Conservation (phyloP, 768 basidiomycete species). For the Tricholoma bakamatsutake region DNA sequence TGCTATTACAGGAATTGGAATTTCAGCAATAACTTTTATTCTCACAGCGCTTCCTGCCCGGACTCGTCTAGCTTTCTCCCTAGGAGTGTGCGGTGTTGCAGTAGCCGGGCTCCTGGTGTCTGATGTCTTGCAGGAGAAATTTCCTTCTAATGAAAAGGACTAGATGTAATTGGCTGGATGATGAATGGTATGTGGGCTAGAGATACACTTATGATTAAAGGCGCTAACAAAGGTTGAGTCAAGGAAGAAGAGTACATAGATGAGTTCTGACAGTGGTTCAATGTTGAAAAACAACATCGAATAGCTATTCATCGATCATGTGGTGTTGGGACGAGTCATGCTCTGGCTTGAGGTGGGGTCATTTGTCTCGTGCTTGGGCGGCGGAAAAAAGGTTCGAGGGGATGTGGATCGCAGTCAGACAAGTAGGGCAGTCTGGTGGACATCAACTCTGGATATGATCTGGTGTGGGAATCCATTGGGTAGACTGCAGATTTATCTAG, state of each 20-base stretch:
- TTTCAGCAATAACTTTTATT: constrained; percentile 7
- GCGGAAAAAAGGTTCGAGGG: constrained; percentile 28
- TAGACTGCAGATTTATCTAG: not conserved
- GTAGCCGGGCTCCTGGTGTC: constrained; percentile 42
- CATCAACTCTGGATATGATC: constrained; percentile 5
- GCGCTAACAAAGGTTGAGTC: not conserved
- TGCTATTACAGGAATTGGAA: not conserved
- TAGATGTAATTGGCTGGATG: not conserved
- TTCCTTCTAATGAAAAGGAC: constrained; percentile 17
- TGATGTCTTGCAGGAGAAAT: constrained; percentile 42
- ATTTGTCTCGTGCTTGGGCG: constrained; percentile 23
- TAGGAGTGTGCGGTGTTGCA: constrained; percentile 42
- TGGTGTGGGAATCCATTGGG: constrained; percentile 3
- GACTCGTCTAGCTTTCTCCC: constrained; percentile 46
- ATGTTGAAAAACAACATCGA: not conserved
- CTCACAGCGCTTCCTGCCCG: constrained; percentile 45
- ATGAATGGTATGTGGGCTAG: constrained; percentile 9
- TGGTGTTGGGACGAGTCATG: not conserved
- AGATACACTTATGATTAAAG: not conserved
- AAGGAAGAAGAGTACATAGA: not conserved
- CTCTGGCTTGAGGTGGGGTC: constrained; percentile 4
- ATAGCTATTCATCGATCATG: not conserved
- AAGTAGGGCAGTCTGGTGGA: constrained; percentile 19
- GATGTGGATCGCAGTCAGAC: constrained; percentile 26
- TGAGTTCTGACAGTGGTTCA: not conserved